Base-by-base conservation (phyloP, 1,139 yeast genomes). In the Taphrina flavorubra region DNA sequence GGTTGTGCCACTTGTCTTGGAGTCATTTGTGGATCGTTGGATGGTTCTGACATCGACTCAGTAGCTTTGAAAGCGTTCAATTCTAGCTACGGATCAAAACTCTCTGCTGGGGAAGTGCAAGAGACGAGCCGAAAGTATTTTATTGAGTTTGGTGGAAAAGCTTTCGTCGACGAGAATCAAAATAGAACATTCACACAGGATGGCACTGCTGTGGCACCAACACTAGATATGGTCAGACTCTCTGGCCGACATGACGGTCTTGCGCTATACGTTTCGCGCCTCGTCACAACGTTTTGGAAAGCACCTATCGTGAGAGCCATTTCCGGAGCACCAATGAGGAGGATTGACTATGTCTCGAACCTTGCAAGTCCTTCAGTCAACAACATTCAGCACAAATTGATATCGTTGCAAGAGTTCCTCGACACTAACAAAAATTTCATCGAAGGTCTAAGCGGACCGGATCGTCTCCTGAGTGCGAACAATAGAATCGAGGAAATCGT, bases 231-330 rank as follows among this genome's bases (percentile, higher is more conserved):
- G 75, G 97, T 94, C 10, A 85, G 90, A 46, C 82, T 94, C 72
- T 90, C 97, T 79, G 97, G 97, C 73, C 82, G 97, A 72, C 92
- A 92, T 75, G 94, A 91, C 77, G 98, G 97, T 65, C 85, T 92
- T n/a, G 87, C 95, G 20, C 83, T 92, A 57, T 84, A 92, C 70
- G 80, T 92, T 47, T 84, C 97, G 0, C 85, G 99, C 74, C 79
- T 92, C 25, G 85, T 94, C 73, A 83, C 95, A 72, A 87, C 87
- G 44, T 81, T 86, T 68, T 95, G 99, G 99, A 83, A 83, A 68
- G 81, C 80, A 44, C 86, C 86, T 68, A 89, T 92, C 1, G 90
- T 92, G 74, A 81, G 81, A 10, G 77, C 85, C 63, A 74, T 74
- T 47, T 75, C 76, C 53, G 53, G 60, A 11, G 61, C 55, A 44